Percentiles rank a stretch among this genome's conserved stretches.
These are phyloP conservation scores for Ambrosiella xylebori DNA, from an alignment of 2,329 filamentous ascomycete species.

Conservation along the genomic window DNA sequence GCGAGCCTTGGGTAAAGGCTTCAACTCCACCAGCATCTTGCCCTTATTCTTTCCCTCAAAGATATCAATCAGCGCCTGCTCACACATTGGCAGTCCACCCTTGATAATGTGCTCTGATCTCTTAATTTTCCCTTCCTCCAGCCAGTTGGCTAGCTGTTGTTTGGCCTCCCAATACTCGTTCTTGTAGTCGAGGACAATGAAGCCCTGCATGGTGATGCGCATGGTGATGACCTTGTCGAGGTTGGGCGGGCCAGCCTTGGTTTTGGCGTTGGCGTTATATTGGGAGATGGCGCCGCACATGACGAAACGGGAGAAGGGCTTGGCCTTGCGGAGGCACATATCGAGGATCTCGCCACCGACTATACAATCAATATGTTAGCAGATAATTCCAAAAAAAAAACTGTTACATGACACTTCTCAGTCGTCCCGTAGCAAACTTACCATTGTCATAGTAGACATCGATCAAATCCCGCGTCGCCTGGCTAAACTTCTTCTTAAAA, in stretches of 20 bases:
- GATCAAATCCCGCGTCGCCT: conserved; percentile 40
- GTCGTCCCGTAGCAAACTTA: conserved; percentile 14
- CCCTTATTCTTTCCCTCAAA: conserved; percentile 56
- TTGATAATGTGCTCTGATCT: conserved; percentile 52
- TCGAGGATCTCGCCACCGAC: conserved; percentile 57
- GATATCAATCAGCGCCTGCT: conserved; percentile 43
- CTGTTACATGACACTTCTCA: not conserved
- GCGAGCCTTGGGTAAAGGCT: conserved; percentile 16
- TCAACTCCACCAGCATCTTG: conserved; percentile 36
- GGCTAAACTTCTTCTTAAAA: conserved; percentile 42
- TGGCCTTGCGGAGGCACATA: conserved; percentile 45
- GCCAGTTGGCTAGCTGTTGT: conserved; percentile 46
- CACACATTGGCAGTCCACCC: conserved; percentile 48
- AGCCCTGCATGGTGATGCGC: conserved; percentile 49
- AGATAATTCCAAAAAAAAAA: not conserved
- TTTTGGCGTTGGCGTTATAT: conserved; percentile 38
- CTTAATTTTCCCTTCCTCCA: conserved; percentile 56
- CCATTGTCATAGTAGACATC: conserved; percentile 58
- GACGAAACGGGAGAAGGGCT: conserved; percentile 44
- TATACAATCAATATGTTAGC: not conserved
- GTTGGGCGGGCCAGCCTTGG: conserved; percentile 38
- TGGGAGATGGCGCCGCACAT: conserved; percentile 56
- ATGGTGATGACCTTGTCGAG: conserved; percentile 34
- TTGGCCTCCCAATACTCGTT: conserved; percentile 40
- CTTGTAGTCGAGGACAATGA: conserved; percentile 54